Conservation (phyloP, 139 green algal genomes). For the Micromonas commoda region DNA sequence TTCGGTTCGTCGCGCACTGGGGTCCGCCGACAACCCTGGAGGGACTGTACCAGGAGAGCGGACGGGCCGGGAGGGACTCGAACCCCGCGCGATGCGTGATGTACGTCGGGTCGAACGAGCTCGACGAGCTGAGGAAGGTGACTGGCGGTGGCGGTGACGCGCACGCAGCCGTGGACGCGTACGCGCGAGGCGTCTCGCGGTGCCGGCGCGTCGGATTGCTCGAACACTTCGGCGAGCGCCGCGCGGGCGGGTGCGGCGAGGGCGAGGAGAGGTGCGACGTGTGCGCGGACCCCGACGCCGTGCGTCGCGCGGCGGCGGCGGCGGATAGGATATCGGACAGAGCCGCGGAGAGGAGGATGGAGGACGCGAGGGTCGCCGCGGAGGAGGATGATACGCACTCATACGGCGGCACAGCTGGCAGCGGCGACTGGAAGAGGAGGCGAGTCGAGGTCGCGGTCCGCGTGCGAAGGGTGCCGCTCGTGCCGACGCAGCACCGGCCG, state of each 20-base stretch:
- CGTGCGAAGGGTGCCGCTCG: no score
- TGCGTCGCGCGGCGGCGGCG: neutral
- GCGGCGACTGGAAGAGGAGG: neutral
- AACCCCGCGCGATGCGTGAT: neutral
- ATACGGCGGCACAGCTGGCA: no score
- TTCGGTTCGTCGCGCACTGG: constrained; percentile 86
- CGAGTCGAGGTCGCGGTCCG: neutral
- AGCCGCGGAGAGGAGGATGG: neutral
- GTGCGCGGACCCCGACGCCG: neutral
- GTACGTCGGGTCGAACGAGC: neutral
- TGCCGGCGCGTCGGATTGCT: constrained; percentile 15
- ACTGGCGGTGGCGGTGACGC: neutral
- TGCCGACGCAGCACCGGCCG: no score
- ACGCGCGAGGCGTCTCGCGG: neutral
- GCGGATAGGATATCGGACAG: neutral
- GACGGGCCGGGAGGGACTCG: constrained; percentile 15
- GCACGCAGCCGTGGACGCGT: constrained; percentile 2
- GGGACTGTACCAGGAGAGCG: constrained; percentile 3
- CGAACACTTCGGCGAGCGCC: neutral
- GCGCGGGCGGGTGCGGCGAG: neutral
- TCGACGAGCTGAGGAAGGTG: neutral
- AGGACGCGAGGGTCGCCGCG: neutral
- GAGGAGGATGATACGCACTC: no score
- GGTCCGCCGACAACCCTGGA: neutral
- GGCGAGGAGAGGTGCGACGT: constrained; percentile 8